Evolutionary conservation across 2,329 filamentous ascomycete genomes (phyloP).

Genomic region (Aspergillus eucalypticola): DNA sequence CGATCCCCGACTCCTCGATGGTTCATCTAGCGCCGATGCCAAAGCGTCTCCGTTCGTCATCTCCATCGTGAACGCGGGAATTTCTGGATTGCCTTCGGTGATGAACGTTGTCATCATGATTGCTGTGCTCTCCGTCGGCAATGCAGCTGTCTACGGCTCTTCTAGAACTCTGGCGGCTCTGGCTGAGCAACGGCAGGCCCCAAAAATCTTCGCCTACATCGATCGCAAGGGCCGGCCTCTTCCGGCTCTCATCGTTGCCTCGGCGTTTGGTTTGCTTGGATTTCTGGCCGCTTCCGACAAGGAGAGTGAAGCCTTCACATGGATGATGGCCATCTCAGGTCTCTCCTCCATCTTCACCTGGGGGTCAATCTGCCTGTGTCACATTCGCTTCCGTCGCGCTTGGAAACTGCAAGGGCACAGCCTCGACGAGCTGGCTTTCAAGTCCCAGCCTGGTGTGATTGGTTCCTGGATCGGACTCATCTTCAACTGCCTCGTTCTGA

Average conservation of each 20-base stretch:
- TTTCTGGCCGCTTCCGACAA: constrained; percentile 70
- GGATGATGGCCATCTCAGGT: constrained; percentile 76
- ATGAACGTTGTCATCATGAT: constrained; percentile 97
- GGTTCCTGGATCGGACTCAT: constrained; percentile 79
- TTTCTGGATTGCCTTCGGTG: constrained; percentile 76
- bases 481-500: constrained; percentile 73
- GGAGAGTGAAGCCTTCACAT: constrained; percentile 68
- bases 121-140: constrained; percentile 86
- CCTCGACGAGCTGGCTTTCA: constrained; percentile 78
- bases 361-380: constrained; percentile 82
- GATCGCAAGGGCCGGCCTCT: constrained; percentile 80
- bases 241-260: constrained; percentile 68
- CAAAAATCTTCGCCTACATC: constrained; percentile 74
- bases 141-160: constrained; percentile 87
- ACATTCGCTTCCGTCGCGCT: constrained; percentile 86
- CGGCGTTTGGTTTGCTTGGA: constrained; percentile 69
- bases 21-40: constrained; percentile 61
- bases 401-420: constrained; percentile 70
- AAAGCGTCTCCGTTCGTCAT: constrained; percentile 90
- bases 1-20: constrained; percentile 63
- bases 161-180: constrained; percentile 87
- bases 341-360: constrained; percentile 75
- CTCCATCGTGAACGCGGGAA: constrained; percentile 81
- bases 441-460: constrained; percentile 72
- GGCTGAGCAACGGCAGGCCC: constrained; percentile 83